Percentiles rank a stretch among this genome's conserved stretches.
Conservation (phyloP, 306 rosid species). For the Citrullus amarus region DNA sequence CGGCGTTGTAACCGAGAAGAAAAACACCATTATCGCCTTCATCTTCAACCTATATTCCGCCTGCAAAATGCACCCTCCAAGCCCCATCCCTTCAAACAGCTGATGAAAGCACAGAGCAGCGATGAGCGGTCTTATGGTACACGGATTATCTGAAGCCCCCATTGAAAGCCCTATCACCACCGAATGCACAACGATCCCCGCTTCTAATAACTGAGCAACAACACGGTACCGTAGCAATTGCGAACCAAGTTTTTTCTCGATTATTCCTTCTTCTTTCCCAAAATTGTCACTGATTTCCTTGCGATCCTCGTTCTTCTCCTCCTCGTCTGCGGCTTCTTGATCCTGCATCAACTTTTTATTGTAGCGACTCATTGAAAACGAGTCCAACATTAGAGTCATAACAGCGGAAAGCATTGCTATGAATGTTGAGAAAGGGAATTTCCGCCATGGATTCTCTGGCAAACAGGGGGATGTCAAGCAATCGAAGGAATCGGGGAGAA, state of each 20-base stretch:
- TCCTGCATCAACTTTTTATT: slow-evolving; percentile 15
- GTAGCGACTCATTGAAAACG: slow-evolving; percentile 34
- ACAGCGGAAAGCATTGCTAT: slow-evolving; percentile 49
- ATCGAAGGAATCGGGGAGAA: slow-evolving; percentile 51
- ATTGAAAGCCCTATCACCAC: slow-evolving; percentile 42
- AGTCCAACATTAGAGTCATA: slow-evolving; percentile 46
- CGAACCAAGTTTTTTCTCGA: background rate
- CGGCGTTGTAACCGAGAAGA: slow-evolving; percentile 61
- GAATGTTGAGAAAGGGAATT: slow-evolving; percentile 54
- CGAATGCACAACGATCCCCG: slow-evolving; percentile 47
- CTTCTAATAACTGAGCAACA: slow-evolving; percentile 25
- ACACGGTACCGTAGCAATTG: background rate
- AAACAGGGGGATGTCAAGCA: slow-evolving; percentile 36
- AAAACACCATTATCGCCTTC: slow-evolving; percentile 36
- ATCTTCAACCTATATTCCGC: slow-evolving; percentile 36
- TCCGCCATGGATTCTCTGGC: slow-evolving; percentile 36
- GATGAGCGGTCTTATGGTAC: slow-evolving; percentile 41
- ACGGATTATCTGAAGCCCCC: slow-evolving; percentile 44
- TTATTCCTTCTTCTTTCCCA: background rate
- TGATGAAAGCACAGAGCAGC: slow-evolving; percentile 60
- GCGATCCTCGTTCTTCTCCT: background rate
- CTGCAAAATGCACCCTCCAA: slow-evolving; percentile 42
- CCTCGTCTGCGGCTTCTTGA: background rate
- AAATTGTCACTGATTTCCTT: background rate
- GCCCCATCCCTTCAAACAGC: slow-evolving; percentile 48